Evolutionary conservation across 139 green algal species (phyloP), one percentile per base, ranked within the genome.

Genomic region (Mychonastes homosphaera): DNA sequence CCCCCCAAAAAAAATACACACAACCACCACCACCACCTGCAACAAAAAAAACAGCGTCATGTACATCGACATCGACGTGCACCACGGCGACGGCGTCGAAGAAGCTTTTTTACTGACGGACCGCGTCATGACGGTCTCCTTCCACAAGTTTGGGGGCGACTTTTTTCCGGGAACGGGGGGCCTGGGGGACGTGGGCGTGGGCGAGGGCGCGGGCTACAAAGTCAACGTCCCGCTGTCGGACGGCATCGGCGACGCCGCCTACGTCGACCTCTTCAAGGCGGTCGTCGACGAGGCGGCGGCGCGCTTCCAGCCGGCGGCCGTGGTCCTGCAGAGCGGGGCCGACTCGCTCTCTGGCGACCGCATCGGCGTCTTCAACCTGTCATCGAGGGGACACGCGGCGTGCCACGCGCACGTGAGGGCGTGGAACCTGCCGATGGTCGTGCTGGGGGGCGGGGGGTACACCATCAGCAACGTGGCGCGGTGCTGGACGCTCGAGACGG

Each of bases 311-410:
- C 91, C 90, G 3, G 84, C 82, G 49, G 92, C 83, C 2, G 78
- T 98, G 2, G 90, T 97, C 9, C 78, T 97, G 33, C 91, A 97
- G 67, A 87, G 80, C 43, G 84, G 78, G 63, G 92, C 92, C 1
- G 92, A 99, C 76, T 91, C 77, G 23, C 78, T 99, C 4, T 86
- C 78, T 0, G 92, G 92, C 8, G 92, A 99, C 78, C 80, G 91
- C 33, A 83, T 99, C 34, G 92, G 92, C 58, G 98, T 89, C 83
- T 99, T 99, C 79, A 99, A 98, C 79, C 79, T 99, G 5, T 91
- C 78, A 26, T 27, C 9, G 21, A 0, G 6, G 21, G 89, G 91
- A 0, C 91, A 98, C 57, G 83, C 82, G 0, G 75, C 82, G 6
- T 95, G 85, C 56, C 72, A 95, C 33, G 58, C 69, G 26, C 86